phyloP scores from a whole-genome alignment of 139 green algal species.

The Helicosporidium sp. region DNA sequence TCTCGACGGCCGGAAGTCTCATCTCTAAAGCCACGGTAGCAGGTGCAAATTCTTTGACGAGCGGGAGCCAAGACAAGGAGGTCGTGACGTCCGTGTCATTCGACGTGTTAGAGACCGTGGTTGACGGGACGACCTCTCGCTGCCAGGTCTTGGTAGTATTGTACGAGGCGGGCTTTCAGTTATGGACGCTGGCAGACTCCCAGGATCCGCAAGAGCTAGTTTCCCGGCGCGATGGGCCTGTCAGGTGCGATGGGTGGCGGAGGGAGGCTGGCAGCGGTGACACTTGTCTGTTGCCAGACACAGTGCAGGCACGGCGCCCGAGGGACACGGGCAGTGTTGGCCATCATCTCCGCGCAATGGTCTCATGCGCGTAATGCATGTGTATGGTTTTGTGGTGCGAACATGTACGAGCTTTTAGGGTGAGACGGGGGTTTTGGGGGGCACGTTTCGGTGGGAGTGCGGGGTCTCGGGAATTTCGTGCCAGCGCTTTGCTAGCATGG shows the following conservation, averaged over 20 bases:
- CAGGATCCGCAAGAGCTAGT: constrained; percentile 9
- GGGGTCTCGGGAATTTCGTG: too few species aligned
- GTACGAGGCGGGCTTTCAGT: constrained; percentile 22
- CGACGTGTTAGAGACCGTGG: neutral
- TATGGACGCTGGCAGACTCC: constrained; percentile 15
- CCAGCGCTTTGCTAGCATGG: too few species aligned
- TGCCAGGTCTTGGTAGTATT: constrained; percentile 13
- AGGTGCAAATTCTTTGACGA: neutral
- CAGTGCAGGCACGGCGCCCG: neutral
- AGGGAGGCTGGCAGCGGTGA: too few species aligned
- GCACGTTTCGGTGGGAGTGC: too few species aligned
- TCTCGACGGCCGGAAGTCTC: neutral
- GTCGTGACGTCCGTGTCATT: neutral
- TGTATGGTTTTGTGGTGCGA: neutral
- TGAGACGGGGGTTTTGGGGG: neutral
- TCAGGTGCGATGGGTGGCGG: constrained; percentile 6
- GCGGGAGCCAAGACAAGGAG: neutral
- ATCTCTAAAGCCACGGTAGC: neutral
- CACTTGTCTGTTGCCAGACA: neutral
- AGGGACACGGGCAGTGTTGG: neutral
- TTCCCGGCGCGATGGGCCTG: constrained; percentile 14
- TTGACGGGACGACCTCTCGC: too few species aligned
- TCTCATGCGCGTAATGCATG: neutral
- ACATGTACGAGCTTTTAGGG: neutral
- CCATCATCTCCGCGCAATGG: neutral